These are phyloP conservation scores for Gynostemma pentaphyllum DNA, from an alignment of 306 rosid species.

Conservation along the genomic window DNA sequence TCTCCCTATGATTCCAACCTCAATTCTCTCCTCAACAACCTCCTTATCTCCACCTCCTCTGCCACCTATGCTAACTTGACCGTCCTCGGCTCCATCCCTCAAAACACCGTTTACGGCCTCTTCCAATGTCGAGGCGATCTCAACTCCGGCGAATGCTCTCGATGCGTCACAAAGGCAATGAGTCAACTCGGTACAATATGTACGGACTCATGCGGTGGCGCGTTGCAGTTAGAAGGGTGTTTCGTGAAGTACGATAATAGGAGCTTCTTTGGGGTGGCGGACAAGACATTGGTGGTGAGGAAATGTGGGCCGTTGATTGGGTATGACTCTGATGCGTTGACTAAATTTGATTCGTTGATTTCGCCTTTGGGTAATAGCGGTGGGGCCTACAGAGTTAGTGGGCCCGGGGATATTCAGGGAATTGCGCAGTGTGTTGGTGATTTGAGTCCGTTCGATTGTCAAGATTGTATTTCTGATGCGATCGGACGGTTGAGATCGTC, in stretches of 20 bases:
- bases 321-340: conserved; percentile 36
- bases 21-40: conserved; percentile 65
- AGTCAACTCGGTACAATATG: conserved; percentile 58
- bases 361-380: conserved; percentile 28
- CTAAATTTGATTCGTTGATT: conserved; percentile 43
- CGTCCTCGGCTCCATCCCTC: conserved; percentile 25
- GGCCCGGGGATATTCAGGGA: conserved; percentile 27
- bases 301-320: conserved; percentile 65
- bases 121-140: conserved; percentile 93
- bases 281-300: conserved; percentile 57
- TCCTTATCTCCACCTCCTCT: conserved; percentile 68
- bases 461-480: conserved; percentile 70
- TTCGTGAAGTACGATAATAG: conserved; percentile 65
- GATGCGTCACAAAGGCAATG: conserved; percentile 46
- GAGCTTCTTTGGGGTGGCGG: conserved; percentile 66
- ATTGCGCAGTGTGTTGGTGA: conserved; percentile 87
- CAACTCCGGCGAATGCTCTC: conserved; percentile 35
- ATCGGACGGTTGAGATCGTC: conserved; percentile 57
- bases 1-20: conserved; percentile 63
- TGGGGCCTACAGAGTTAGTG: conserved; percentile 23
- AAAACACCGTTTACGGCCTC: conserved; percentile 48
- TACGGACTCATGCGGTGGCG: conserved; percentile 52
- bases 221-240: conserved; percentile 85
- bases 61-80: conserved; percentile 66
- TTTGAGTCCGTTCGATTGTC: conserved; percentile 61